Base-by-base conservation (phyloP, 345 rosid genomes). In the Sisymbrium altissimum region DNA sequence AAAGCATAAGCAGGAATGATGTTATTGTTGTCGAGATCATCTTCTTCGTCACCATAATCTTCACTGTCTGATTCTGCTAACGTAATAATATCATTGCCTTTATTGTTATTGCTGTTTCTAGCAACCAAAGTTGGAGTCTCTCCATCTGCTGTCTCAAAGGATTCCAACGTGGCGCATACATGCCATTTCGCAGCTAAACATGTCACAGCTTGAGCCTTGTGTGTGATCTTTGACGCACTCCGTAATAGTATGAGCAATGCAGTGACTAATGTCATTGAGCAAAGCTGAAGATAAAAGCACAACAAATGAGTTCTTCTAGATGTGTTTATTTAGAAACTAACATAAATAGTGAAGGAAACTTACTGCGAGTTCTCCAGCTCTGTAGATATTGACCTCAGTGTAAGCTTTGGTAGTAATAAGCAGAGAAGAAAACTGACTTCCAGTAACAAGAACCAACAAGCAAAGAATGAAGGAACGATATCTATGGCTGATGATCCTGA, bases 181-280 rank as follows among this genome's bases (percentile, higher is more conserved):
- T 95, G 96, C 99, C 99, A 95, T 75, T 95, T 95, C 3, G 97
- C 84, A 58, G 97, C 97, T 41, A 95, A 88, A 81, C 93, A 83
- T 14, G 96, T 88, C 18, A 95, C 85, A 12, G 91, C 79, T 53
- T 94, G 98, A 58, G 98, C 97, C 74, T 91, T 91, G 82, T 94
- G 97, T 13, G 98, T 94, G 55, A 94, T 94, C 77, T 89, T 94
- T 57, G 98, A 82, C 2, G 98, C 97, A 41, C 93, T 86, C 36
- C 99, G 80, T 64, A 95, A 32, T 68, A 95, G 56, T 75, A 95
- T 83, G 6, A 89, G 76, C 5, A 95, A 58, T 13, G 83, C 95
- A 2, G 97, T 79, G 13, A 95, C 84, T 30, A 95, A 86, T 13
- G 97, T 85, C 74, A 91, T 65, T 0, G 97, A 91, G 81, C 95